phyloP scores from a whole-genome alignment of 768 basidiomycete species.

The Pulveroboletus ravenelii region DNA sequence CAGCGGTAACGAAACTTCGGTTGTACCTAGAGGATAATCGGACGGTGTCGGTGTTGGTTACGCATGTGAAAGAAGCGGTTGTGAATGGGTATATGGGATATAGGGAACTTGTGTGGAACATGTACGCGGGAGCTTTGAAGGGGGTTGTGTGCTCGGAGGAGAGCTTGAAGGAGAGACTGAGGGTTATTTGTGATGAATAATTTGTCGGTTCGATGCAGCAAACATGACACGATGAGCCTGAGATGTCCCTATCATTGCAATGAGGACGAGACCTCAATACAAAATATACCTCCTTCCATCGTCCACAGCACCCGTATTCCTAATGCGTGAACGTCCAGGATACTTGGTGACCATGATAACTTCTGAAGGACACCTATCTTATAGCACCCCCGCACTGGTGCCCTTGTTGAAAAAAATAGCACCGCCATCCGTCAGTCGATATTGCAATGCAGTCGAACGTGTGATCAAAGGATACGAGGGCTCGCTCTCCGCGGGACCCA shows the following conservation, averaged over 20 bases:
- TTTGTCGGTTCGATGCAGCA: no score
- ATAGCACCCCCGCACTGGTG: constrained; percentile 61
- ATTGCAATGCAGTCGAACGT: constrained; percentile 60
- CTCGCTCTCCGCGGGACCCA: constrained; percentile 41
- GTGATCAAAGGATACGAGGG: constrained; percentile 38
- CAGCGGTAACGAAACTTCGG: constrained; percentile 53
- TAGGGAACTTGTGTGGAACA: constrained; percentile 55
- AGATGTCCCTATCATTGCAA: background rate
- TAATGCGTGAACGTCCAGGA: background rate
- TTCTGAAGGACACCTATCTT: constrained; percentile 1
- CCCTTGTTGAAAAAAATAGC: constrained; percentile 71
- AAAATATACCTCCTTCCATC: background rate
- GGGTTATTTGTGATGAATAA: constrained; percentile 32
- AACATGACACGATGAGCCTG: background rate
- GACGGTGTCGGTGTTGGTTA: constrained; percentile 73
- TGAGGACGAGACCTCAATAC: background rate
- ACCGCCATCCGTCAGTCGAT: constrained; percentile 61
- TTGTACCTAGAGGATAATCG: constrained; percentile 79
- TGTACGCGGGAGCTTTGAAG: constrained; percentile 36
- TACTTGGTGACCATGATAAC: background rate
- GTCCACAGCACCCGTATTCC: background rate
- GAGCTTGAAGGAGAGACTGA: constrained; percentile 38
- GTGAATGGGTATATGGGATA: constrained; percentile 73
- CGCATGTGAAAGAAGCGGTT: constrained; percentile 71
- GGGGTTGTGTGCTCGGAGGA: constrained; percentile 32